phyloP scores from a whole-genome alignment of 1,284 basidiomycete species.

The Tremellales sp. region DNA sequence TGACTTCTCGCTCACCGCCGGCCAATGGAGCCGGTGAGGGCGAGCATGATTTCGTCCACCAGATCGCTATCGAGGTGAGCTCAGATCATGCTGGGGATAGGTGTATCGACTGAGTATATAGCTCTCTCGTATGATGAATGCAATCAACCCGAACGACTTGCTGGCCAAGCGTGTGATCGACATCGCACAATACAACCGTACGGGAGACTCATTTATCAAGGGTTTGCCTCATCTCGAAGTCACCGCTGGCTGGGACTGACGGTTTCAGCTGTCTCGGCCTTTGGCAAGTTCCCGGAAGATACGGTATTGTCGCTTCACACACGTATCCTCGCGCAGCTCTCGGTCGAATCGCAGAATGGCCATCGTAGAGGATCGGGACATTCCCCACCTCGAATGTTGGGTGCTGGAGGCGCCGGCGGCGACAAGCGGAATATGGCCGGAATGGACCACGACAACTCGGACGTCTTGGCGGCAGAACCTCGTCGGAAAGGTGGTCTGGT shows the following conservation, averaged over 20 bases:
- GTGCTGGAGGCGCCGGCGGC: slow-evolving; percentile 10
- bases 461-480: slow-evolving; percentile 74
- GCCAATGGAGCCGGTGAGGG: slow-evolving; percentile 1
- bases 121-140: slow-evolving; percentile 72
- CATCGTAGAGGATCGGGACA: slow-evolving; percentile 20
- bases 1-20: slow-evolving; percentile 4
- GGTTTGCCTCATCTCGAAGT: slow-evolving; percentile 41
- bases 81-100: not conserved
- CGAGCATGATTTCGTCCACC: slow-evolving; percentile 62
- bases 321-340: slow-evolving; percentile 60
- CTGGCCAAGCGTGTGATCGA: slow-evolving; percentile 73
- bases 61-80: slow-evolving; percentile 61
- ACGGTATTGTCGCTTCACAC: slow-evolving; percentile 59
- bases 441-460: slow-evolving; percentile 72
- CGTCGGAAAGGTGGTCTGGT: slow-evolving; percentile 70
- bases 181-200: slow-evolving; percentile 66
- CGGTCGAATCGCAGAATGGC: slow-evolving; percentile 54
- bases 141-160: slow-evolving; percentile 74
- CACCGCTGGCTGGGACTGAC: not conserved
- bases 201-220: slow-evolving; percentile 60
- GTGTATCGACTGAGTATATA: slow-evolving; percentile 40
- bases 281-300: slow-evolving; percentile 75
- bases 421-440: slow-evolving; percentile 51
- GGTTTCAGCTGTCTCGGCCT: slow-evolving; percentile 64
- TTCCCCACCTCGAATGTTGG: slow-evolving; percentile 30